phyloP scores from a whole-genome alignment of 495 filamentous ascomycete species.

The Jackrogersella minutella region DNA sequence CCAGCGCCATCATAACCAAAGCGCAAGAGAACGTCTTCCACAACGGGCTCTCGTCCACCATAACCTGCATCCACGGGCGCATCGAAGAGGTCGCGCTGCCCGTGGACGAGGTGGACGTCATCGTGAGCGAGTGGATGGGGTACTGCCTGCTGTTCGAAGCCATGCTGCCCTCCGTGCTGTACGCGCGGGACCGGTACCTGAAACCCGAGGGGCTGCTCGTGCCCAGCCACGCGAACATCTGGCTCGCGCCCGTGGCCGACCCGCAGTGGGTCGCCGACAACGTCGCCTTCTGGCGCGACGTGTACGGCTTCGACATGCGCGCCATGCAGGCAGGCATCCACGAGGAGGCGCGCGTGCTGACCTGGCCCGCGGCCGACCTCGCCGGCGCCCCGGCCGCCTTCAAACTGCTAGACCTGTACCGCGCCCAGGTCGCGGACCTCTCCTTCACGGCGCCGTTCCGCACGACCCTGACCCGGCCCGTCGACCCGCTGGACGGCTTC shows the following conservation, averaged over 20 bases:
- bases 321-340: conserved; percentile 86
- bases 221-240: conserved; percentile 88
- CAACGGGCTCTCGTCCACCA: conserved; percentile 83
- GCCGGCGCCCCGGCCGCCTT: conserved; percentile 80
- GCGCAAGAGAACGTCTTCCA: conserved; percentile 87
- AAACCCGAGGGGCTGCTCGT: conserved; percentile 85
- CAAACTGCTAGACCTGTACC: conserved; percentile 81
- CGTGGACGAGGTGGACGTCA: conserved; percentile 92
- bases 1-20: conserved; percentile 96
- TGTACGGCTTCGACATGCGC: conserved; percentile 96
- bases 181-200: conserved; percentile 91
- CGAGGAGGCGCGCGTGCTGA: conserved; percentile 77
- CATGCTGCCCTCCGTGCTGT: conserved; percentile 97
- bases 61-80: conserved; percentile 92
- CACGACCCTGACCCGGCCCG: conserved; percentile 54
- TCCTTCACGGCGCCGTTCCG: conserved; percentile 75
- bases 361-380: conserved; percentile 63
- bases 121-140: conserved; percentile 99
- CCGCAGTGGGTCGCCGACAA: conserved; percentile 90
- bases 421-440: conserved; percentile 74
- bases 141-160: conserved; percentile 98
- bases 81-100: conserved; percentile 95
- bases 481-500: conserved; percentile 74
- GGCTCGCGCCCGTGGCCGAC: conserved; percentile 87
- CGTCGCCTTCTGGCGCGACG: conserved; percentile 95